Evolutionary conservation across 2,329 filamentous ascomycete species (phyloP).

Genomic region (Epichloe glyceriae): DNA sequence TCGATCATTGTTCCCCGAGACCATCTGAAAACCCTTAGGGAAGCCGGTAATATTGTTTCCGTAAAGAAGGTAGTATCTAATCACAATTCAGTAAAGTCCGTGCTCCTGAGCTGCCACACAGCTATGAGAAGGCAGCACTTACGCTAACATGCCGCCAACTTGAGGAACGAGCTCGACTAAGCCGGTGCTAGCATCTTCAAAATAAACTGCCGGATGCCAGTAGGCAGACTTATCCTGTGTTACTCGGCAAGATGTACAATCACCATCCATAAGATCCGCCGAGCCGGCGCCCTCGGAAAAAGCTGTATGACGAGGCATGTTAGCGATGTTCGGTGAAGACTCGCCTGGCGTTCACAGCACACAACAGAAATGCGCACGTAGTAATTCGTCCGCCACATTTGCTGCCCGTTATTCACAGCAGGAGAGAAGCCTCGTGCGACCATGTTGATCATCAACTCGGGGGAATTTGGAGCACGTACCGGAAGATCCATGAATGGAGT

Average conservation of each 20-base stretch:
- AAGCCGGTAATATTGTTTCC: slow-evolving; percentile 56
- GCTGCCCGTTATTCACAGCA: not conserved
- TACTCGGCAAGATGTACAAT: slow-evolving; percentile 73
- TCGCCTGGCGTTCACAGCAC: not conserved
- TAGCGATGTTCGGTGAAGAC: not conserved
- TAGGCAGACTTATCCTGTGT: slow-evolving; percentile 77
- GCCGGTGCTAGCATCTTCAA: slow-evolving; percentile 51
- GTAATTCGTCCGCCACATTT: not conserved
- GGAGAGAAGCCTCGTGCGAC: not conserved
- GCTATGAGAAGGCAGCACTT: slow-evolving; percentile 27
- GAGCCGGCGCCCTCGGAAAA: slow-evolving; percentile 48
- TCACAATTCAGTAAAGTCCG: not conserved
- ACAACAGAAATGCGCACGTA: not conserved
- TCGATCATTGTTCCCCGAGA: slow-evolving; percentile 57
- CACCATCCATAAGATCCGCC: slow-evolving; percentile 41
- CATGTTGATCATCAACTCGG: not conserved
- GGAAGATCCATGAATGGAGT: slow-evolving; percentile 62
- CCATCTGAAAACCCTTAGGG: slow-evolving; percentile 66
- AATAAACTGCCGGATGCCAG: slow-evolving; percentile 73
- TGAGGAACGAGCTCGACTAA: slow-evolving; percentile 57
- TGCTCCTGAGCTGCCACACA: not conserved
- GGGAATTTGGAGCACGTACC: slow-evolving; percentile 41
- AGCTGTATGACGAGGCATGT: slow-evolving; percentile 29
- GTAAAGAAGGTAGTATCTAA: slow-evolving; percentile 74
- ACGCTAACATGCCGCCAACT: slow-evolving; percentile 76